Evolutionary conservation across 441 rosid species (phyloP), one percentile per base, ranked within the genome.

Genomic region (Melastoma candidum): DNA sequence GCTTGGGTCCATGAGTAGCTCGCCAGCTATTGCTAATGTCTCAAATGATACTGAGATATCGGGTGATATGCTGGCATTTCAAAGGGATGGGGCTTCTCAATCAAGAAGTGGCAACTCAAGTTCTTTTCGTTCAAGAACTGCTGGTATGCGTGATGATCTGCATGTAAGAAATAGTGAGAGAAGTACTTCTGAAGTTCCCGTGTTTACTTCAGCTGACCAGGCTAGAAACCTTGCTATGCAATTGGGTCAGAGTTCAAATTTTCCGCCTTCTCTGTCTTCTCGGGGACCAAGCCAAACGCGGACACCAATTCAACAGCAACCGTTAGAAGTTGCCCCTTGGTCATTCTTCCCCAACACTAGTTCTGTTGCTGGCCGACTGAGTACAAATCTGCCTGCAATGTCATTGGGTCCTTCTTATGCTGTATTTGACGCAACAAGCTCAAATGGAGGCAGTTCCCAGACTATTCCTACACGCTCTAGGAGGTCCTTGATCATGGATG

Each of bases 261-360:
- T 17, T 17, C 22, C 22, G 22, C 22, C 22, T 17, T 17, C 22
- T 17, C 22, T 17, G 22, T 17, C 22, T 17, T 17, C 22, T 17
- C 22, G 22, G 22, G 22, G 22, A 17, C 22, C 22, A 17, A 17
- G 22, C 22, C 22, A 17, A 17, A 17, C 22, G 22, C 22, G 22
- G 1, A 17, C 22, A 17, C 22, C 22, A 17, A 17, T 17, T 17
- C 22, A 17, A 17, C 22, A 17, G 22, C 22, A 17, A 17, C 22
- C 59, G 52, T 51, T 83, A 12, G 95, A 85, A 59, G 61, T 74
- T 65, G 58, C 83, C 67, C 77, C 88, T 27, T 80, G 95, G 95
- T 76, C 90, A 63, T 67, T 83, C 67, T 81, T 81, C 75, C 87
- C 83, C 49, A 64, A 69, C 17, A 44, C 71, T 57, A 87, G 80